Base-by-base conservation (phyloP, 495 filamentous ascomycete species). In the Trichocladium uniseriatum region DNA sequence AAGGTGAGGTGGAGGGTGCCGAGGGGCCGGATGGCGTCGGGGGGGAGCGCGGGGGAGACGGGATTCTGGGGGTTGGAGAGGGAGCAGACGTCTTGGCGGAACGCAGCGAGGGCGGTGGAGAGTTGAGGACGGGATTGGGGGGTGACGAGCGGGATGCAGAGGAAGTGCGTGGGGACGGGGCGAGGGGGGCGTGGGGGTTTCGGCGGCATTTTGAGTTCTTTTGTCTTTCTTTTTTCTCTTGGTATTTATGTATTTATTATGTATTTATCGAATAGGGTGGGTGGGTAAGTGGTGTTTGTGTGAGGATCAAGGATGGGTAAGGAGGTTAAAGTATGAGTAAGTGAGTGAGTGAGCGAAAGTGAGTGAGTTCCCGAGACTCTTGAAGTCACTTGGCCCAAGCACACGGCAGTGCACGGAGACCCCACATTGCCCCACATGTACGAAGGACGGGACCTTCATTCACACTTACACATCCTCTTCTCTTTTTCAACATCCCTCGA, bases 1-100 rank as follows among this genome's bases (percentile, higher is more conserved):
- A 95, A 65, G 1, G 91, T 95, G 2, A 94, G 68, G 65, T 95
- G 91, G 22, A 95, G 66, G 0, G 87, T 88, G 3, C 84, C 87
- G 5, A 90, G 53, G 0, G 91, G 89, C 18, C 91, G 71, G 32
- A 94, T 63, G 5, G 89, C 85, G 48, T 74, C 74, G 36, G 72
- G 61, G 1, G 82, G 80, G 29, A 66, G 56, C 38, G 59, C 49
- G 5, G 27, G 27, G 5, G 27, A 10, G 27, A 10, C 27, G 27
- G 27, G 27, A 5, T 5, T 5, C 5, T 5, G 5, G 8, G 7
- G 6, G 24, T 21, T 16, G 31, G 56, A 5, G 4, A 62, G 51
- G 39, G 51, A 59, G 10, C 67, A 62, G 32, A 85, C 69, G 31
- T 82, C 76, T 9, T 72, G 58, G 42, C 70, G 74, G 61, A 95